Percentiles rank a stretch among this genome's conserved stretches.
Evolutionary conservation across 257 asterid genomes (phyloP).

Genomic region (Scutellaria minor): DNA sequence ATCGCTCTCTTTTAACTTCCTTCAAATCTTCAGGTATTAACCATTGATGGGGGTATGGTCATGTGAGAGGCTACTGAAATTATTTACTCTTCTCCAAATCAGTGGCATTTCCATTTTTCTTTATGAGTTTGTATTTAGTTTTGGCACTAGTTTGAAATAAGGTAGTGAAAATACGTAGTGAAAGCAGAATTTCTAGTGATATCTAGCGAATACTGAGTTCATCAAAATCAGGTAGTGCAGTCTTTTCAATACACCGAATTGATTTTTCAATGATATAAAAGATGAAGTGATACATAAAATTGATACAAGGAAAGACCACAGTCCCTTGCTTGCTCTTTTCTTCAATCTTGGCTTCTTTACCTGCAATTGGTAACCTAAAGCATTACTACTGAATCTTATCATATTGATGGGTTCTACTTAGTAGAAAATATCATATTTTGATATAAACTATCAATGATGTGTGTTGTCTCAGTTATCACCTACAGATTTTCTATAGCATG

Average conservation of each 20-base stretch:
- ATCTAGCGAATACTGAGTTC: constrained; percentile 9
- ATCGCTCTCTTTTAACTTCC: background rate
- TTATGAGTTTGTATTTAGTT: constrained; percentile 4
- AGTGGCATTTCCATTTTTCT: background rate
- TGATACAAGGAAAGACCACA: background rate
- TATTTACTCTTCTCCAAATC: constrained; percentile 9
- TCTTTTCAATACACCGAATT: constrained; percentile 15
- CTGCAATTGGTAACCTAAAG: background rate
- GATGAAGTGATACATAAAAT: background rate
- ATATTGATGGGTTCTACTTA: background rate
- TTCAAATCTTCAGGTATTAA: constrained; percentile 57
- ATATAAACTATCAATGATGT: too few relatives aligned
- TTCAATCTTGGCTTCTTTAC: background rate
- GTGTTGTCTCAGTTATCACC: too few relatives aligned
- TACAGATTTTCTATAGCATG: too few relatives aligned
- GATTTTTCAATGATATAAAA: background rate
- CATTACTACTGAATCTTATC: background rate
- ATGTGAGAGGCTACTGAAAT: constrained; percentile 54
- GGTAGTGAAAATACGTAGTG: constrained; percentile 10
- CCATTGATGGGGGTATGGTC: constrained; percentile 97
- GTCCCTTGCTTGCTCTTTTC: background rate
- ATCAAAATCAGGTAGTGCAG: constrained; percentile 8
- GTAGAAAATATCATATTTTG: too few relatives aligned
- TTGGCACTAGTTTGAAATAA: constrained; percentile 29
- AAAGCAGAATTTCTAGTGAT: constrained; percentile 14